phyloP scores from a whole-genome alignment of 164 flowering plant genomes.

The Malania oleifera region DNA sequence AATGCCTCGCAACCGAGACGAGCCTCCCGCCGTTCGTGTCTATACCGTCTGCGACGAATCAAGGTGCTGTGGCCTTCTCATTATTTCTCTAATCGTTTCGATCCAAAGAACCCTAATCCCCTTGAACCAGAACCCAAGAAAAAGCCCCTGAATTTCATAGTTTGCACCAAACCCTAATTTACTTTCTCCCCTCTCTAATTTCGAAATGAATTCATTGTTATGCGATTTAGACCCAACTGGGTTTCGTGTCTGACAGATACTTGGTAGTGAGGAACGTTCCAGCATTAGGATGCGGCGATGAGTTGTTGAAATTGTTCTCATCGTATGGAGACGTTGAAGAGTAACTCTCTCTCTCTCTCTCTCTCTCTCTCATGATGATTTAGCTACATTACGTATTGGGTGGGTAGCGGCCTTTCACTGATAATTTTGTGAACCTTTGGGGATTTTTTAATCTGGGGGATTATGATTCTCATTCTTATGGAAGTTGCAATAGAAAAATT shows the following conservation, averaged over 20 bases:
- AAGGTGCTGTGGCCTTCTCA: conserved; percentile 32
- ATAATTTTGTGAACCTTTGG: too few species aligned
- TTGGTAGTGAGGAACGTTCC: conserved; percentile 86
- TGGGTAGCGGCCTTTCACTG: too few species aligned
- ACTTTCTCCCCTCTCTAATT: neutral
- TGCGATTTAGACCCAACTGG: neutral
- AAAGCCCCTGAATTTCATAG: too few species aligned
- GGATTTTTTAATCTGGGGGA: too few species aligned
- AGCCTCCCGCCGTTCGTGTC: conserved; percentile 74
- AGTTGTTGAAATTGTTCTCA: conserved; percentile 53
- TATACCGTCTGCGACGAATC: conserved; percentile 97
- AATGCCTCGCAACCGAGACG: conserved; percentile 65
- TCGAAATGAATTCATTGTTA: neutral
- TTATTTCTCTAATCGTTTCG: too few species aligned
- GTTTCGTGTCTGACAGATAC: conserved; percentile 39
- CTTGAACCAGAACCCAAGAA: too few species aligned
- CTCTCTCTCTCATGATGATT: too few species aligned
- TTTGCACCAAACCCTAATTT: too few species aligned
- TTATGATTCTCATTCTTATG: too few species aligned
- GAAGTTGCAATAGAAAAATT: too few species aligned
- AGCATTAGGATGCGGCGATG: conserved; percentile 77
- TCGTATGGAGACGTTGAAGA: conserved; percentile 83
- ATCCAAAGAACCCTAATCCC: neutral
- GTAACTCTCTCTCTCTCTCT: too few species aligned
- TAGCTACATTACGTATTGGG: too few species aligned